phyloP scores from a whole-genome alignment of 768 basidiomycete species.

The Pleurotus ostreatus region DNA sequence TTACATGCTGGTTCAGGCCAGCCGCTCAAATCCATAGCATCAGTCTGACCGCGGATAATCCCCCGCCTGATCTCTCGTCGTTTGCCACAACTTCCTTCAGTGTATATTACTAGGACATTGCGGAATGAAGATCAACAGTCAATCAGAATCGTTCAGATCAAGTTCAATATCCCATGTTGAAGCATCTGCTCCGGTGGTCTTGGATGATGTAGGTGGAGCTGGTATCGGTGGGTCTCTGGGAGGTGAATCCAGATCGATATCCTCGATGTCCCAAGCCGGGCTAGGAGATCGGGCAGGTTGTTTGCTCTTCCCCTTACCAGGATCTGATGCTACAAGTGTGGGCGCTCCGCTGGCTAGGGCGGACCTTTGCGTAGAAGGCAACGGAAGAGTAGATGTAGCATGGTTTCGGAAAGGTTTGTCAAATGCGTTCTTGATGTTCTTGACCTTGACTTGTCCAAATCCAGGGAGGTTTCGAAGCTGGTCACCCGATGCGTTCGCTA shows the following conservation, averaged over 20 bases:
- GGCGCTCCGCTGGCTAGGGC: constrained; percentile 7
- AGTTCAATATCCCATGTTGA: constrained; percentile 75
- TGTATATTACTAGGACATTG: too few species aligned
- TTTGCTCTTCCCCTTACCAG: constrained; percentile 1
- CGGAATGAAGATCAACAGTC: neutral
- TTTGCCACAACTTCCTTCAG: too few species aligned
- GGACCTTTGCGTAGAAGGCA: constrained; percentile 21
- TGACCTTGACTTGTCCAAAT: constrained; percentile 91
- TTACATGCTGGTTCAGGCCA: too few species aligned
- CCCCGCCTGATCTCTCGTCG: too few species aligned
- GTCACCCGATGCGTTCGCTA: constrained; percentile 68
- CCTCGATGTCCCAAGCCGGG: constrained; percentile 1
- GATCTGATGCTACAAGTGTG: neutral
- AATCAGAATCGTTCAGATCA: constrained; percentile 32
- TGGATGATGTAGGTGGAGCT: constrained; percentile 8
- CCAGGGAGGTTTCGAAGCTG: constrained; percentile 84
- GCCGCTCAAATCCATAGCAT: too few species aligned
- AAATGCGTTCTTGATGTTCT: constrained; percentile 86
- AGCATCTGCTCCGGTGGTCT: constrained; percentile 25
- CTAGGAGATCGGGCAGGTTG: neutral
- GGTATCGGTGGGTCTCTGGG: neutral
- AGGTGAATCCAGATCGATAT: neutral
- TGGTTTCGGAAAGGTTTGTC: constrained; percentile 80
- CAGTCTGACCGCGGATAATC: too few species aligned
- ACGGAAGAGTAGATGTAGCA: constrained; percentile 44